Conservation (phyloP, 2,329 filamentous ascomycete species). For the Curvularia sp. region DNA sequence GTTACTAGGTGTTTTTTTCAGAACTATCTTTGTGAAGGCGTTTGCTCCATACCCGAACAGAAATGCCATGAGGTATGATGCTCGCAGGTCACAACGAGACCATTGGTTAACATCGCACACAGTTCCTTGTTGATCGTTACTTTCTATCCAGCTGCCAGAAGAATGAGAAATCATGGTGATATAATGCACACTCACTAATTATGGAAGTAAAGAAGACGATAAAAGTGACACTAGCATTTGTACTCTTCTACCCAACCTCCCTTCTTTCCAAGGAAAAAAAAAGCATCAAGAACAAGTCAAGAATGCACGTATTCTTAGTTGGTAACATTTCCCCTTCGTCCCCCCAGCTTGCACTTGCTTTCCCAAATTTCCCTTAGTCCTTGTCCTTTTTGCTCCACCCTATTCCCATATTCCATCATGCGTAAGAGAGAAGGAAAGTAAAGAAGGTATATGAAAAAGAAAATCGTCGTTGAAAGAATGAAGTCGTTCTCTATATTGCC, state of each 20-base stretch:
- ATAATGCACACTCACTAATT: not conserved
- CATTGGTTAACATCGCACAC: too few species aligned
- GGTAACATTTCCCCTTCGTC: too few species aligned
- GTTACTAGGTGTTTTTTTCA: not conserved
- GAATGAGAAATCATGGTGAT: too few species aligned
- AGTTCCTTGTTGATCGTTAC: too few species aligned
- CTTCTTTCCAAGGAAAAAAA: not conserved
- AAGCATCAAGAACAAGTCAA: not conserved
- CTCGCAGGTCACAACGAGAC: too few species aligned
- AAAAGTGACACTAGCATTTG: not conserved
- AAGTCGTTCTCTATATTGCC: not conserved
- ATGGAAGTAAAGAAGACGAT: not conserved
- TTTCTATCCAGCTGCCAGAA: too few species aligned
- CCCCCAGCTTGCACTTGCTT: not conserved
- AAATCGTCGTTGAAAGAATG: not conserved
- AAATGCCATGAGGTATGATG: too few species aligned
- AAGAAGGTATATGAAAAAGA: not conserved
- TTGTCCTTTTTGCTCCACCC: not conserved
- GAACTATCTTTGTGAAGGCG: not conserved
- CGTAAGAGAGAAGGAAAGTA: not conserved
- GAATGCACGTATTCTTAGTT: too few species aligned
- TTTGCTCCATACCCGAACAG: not conserved
- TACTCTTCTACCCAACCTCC: not conserved
- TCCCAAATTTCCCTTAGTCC: not conserved
- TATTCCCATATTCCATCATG: not conserved